A percentile compares a stretch with the other conserved stretches of the same genome.
Conservation (phyloP, 306 rosid species). For the Chamaecrista fasciculata region DNA sequence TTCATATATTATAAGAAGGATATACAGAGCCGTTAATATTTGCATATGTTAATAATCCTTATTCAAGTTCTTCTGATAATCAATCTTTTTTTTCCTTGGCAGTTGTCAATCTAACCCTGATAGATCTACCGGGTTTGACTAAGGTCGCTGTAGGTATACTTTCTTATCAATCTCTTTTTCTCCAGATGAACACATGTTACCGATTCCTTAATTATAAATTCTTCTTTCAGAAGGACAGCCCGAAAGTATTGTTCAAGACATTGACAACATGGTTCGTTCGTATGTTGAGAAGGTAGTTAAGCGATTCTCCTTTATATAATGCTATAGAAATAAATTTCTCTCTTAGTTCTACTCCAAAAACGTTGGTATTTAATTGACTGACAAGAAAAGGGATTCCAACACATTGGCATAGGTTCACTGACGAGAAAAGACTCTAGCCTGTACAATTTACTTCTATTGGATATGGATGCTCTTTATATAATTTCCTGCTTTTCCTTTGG, state of each 20-base stretch:
- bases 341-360: neutral
- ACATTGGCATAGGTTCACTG: neutral
- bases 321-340: neutral
- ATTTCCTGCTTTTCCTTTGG: neutral
- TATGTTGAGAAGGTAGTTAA: constrained; percentile 51
- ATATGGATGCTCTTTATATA: neutral
- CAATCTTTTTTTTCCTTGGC: constrained; percentile 32
- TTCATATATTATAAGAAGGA: constrained; percentile 5
- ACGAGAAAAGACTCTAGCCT: neutral
- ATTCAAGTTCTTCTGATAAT: constrained; percentile 14
- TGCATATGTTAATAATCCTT: constrained; percentile 12
- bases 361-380: neutral
- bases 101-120: constrained; percentile 64
- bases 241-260: constrained; percentile 54
- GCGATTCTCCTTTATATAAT: neutral
- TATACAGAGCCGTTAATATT: constrained; percentile 1
- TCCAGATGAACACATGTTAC: neutral
- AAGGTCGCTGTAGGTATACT: constrained; percentile 69
- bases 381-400: neutral
- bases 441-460: neutral
- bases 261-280: constrained; percentile 57
- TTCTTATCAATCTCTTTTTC: neutral
- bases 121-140: constrained; percentile 63
- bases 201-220: neutral
- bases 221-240: constrained; percentile 56